phyloP scores from a whole-genome alignment of 75 land plant genomes.

The Sequoia sempervirens region DNA sequence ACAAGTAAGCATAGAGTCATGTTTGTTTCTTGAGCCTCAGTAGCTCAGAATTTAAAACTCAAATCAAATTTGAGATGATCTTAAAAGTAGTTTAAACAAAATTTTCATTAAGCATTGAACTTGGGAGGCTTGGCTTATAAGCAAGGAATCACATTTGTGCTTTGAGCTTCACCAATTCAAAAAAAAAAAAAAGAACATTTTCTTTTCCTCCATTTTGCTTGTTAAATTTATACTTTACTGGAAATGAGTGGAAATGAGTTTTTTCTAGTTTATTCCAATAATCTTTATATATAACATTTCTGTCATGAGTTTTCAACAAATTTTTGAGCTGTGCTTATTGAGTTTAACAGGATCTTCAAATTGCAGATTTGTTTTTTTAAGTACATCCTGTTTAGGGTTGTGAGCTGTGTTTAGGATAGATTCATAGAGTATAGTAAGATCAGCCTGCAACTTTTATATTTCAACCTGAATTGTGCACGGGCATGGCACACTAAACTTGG shows the following conservation, averaged over 20 bases:
- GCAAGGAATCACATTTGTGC: neutral
- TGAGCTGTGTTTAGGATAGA: neutral
- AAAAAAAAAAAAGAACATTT: neutral
- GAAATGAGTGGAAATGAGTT: no score
- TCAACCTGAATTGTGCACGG: neutral
- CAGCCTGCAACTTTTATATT: no score
- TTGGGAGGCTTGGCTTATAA: neutral
- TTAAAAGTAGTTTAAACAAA: neutral
- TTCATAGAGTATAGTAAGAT: neutral
- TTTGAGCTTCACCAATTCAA: neutral
- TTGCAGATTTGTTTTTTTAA: neutral
- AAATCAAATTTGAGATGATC: neutral
- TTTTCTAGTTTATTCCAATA: neutral
- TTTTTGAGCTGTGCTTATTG: neutral
- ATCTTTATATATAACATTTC: neutral
- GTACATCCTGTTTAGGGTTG: neutral
- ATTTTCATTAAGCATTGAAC: neutral
- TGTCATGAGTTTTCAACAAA: neutral
- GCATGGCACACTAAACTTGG: neutral
- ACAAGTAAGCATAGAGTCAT: neutral
- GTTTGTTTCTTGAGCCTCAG: neutral
- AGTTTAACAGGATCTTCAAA: neutral
- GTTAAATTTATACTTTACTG: neutral
- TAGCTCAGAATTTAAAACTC: neutral
- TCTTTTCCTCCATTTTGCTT: neutral